Evolutionary conservation across 2,329 filamentous ascomycete genomes (phyloP), one percentile per base, ranked within the genome.

Genomic region (Beauveria sp.): DNA sequence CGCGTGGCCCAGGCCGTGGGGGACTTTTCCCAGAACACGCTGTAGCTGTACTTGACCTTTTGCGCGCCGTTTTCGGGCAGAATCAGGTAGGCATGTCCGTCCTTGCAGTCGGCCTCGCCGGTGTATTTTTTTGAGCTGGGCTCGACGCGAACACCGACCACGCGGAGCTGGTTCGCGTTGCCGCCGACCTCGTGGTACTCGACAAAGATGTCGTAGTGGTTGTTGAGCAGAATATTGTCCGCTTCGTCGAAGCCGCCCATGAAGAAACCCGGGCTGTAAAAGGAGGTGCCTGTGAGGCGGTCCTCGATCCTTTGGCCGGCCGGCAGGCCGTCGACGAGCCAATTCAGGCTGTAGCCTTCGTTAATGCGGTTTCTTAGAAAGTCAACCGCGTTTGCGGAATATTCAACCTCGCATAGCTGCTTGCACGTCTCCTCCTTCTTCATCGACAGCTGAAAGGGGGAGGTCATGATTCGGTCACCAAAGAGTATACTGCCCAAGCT

Each of bases 381-480:
- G 59, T 85, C 80, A 22, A 90, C 85, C 58, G 87, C 85, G 20
- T 82, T 79, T 34, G 84, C 77, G 50, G 89, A 81, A 71, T 87
- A 89, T 46, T 82, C 81, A 48, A 83, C 80, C 34, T 61, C 49
- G 31, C 95, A 99, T 3, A 96, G 80, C 18, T 83, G 75, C 74
- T 93, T 95, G 79, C 95, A 99, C 0, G 87, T 88, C 75, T 97
- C 90, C 72, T 99, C 95, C 65, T 86, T 79, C 61, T 78, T 86
- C 93, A 99, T 97, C 67, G 86, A 84, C 64, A 98, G 80, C 71
- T 96, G 86, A 71, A 96, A 96, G 0, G 93, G 91, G 42, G 93
- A 98, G n/a, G 91, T 96, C 78, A 91, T 91, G 77, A 99, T 99
- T 62, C 95, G 86, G 77, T 99, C 95, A 67, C 95, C 95, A 69